These are phyloP conservation scores for Nothomitra cinnamomea DNA, from an alignment of 2,329 filamentous ascomycete species.

Conservation along the genomic window DNA sequence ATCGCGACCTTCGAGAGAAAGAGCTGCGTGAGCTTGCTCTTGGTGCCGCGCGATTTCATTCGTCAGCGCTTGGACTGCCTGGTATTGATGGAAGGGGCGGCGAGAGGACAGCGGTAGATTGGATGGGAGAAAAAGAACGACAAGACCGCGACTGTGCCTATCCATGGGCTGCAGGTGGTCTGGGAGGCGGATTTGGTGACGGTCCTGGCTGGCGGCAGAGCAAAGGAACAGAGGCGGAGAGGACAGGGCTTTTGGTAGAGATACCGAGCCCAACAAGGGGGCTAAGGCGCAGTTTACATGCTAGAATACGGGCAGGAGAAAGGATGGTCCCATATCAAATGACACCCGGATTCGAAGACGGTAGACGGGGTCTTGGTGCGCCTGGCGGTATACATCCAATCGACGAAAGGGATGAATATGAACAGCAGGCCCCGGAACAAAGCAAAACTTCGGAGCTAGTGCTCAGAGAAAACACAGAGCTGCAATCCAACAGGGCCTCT, in stretches of 20 bases:
- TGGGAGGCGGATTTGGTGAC: background rate
- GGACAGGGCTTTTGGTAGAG: constrained; percentile 25
- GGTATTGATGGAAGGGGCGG: background rate
- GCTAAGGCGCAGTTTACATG: constrained; percentile 22
- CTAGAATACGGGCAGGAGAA: constrained; percentile 17
- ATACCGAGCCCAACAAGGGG: constrained; percentile 23
- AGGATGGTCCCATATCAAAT: constrained; percentile 18
- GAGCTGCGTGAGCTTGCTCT: constrained; percentile 3
- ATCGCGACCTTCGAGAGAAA: constrained; percentile 4
- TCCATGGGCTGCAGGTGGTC: constrained; percentile 1
- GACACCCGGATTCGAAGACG: constrained; percentile 13
- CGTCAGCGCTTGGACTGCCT: background rate
- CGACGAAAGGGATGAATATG: constrained; percentile 6
- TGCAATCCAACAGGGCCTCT: background rate
- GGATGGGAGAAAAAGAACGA: background rate
- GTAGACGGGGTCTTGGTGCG: constrained; percentile 8
- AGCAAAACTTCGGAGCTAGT: background rate
- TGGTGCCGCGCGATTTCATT: background rate
- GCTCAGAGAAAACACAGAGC: background rate
- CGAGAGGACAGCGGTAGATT: background rate
- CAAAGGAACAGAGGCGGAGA: constrained; percentile 21
- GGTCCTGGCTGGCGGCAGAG: constrained; percentile 15
- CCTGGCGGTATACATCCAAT: constrained; percentile 6
- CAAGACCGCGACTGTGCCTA: background rate
- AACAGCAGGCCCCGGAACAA: background rate